Base-by-base conservation (phyloP, 2,329 filamentous ascomycete genomes). In the Colletotrichum costaricense region DNA sequence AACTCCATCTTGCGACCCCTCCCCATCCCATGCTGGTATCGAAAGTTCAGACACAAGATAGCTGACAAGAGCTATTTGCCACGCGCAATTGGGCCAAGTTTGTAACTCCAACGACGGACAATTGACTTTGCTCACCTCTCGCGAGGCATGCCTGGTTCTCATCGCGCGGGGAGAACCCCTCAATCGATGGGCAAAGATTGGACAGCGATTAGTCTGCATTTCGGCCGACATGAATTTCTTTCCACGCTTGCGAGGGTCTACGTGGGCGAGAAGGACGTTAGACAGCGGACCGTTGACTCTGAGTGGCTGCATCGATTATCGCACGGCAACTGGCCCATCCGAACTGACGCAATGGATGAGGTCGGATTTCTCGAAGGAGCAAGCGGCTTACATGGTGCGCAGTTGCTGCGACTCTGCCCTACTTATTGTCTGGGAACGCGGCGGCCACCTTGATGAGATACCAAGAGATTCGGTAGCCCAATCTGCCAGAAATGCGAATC, bases 161-260 rank as follows among this genome's bases (percentile, higher is more conserved):
- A 33, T 28, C 65, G 60, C 70, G 67, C 67, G 67, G 67, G 70
- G 70, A 65, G 60, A 62, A 60, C 55, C 70, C 65, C 70, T 73
- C 70, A 73, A 70, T 59, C 56, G 24, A 72, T 56, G 68, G 38
- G 49, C 5, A 52, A 63, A 73, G 68, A 74, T 74, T 74, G 72
- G 72, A 46, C 68, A 72, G 72, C 62, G 72, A 74, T 74, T 72
- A 72, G 72, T 67, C 42, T 73, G 70, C 67, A 73, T 69, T 62
- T 65, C 33, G 67, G 35, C 22, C 55, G 62, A 70, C 66, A 60
- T 52, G 60, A 56, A 60, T 60, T 69, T 63, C 38, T 60, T 70
- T 70, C 26, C 26, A 70, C 67, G 55, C 60, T 65, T 73, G 60
- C 70, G 70, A 73, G 70, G 67, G 38, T 63, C 68, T 70, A 56